Evolutionary conservation across 2,329 filamentous ascomycete genomes (phyloP).

Genomic region (Epichloe typhina): DNA sequence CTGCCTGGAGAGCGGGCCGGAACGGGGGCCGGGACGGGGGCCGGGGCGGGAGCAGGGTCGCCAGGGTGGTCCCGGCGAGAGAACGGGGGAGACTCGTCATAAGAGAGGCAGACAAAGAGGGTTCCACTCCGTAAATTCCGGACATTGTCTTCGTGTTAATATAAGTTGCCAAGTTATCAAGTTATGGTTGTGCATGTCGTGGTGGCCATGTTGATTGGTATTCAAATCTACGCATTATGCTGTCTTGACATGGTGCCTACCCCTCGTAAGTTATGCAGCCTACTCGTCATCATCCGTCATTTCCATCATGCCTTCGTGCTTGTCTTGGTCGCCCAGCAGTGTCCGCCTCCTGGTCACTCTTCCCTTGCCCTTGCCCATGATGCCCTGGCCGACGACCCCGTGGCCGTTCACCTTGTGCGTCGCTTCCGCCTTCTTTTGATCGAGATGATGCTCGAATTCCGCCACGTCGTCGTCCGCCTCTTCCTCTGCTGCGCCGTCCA

Average conservation of each 20-base stretch:
- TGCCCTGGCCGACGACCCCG: slow-evolving; percentile 9
- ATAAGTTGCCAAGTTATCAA: too few relatives aligned
- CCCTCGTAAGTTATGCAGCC: neutral
- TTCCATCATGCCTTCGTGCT: slow-evolving; percentile 38
- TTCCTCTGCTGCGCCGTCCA: slow-evolving; percentile 31
- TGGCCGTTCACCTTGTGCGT: slow-evolving; percentile 22
- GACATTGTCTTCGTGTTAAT: too few relatives aligned
- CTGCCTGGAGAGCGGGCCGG: slow-evolving; percentile 20
- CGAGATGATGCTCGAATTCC: slow-evolving; percentile 40
- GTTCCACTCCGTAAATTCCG: too few relatives aligned
- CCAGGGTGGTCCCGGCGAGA: slow-evolving; percentile 31
- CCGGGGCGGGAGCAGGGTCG: slow-evolving; percentile 20
- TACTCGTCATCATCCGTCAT: slow-evolving; percentile 39
- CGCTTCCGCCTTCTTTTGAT: slow-evolving; percentile 32
- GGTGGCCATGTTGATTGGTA: too few relatives aligned
- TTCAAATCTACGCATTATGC: too few relatives aligned
- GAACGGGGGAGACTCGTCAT: slow-evolving; percentile 7
- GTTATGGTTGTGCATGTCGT: too few relatives aligned
- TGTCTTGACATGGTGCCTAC: neutral
- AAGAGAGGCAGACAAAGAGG: neutral
- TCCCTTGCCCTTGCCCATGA: slow-evolving; percentile 32
- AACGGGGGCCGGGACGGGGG: slow-evolving; percentile 19
- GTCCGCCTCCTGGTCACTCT: slow-evolving; percentile 23
- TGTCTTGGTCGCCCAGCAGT: slow-evolving; percentile 21
- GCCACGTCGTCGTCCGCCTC: slow-evolving; percentile 32